These are phyloP conservation scores for Neofusicoccum umdonicola DNA, from an alignment of 2,329 filamentous ascomycete genomes.

Conservation along the genomic window DNA sequence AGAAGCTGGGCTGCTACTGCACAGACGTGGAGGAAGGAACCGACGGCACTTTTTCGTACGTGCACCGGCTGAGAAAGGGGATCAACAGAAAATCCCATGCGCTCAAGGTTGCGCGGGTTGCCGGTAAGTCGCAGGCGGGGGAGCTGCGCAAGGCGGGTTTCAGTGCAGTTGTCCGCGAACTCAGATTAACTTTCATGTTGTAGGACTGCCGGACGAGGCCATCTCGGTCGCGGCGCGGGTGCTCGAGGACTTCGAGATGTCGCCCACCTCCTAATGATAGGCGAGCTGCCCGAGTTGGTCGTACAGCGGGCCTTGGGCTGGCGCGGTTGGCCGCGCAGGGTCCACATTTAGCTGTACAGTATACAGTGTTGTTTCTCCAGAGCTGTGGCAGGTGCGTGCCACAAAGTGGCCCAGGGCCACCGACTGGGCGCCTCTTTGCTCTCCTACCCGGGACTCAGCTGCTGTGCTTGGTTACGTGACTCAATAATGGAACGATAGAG, in stretches of 20 bases:
- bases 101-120: slow-evolving; percentile 86
- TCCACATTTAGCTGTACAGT: slow-evolving; percentile 8
- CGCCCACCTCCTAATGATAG: not conserved
- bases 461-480: slow-evolving; percentile 14
- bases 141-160: not conserved
- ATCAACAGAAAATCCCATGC: slow-evolving; percentile 88
- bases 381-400: slow-evolving; percentile 1
- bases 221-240: slow-evolving; percentile 65
- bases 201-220: slow-evolving; percentile 67
- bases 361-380: slow-evolving; percentile 4
- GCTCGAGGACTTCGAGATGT: slow-evolving; percentile 39
- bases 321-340: slow-evolving; percentile 2
- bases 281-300: not conserved
- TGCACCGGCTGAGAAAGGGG: slow-evolving; percentile 77
- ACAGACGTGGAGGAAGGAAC: slow-evolving; percentile 79
- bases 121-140: slow-evolving; percentile 47
- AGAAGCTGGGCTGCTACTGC: slow-evolving; percentile 72
- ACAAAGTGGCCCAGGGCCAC: slow-evolving; percentile 7
- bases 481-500: slow-evolving; percentile 7
- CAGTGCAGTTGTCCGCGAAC: not conserved
- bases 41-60: slow-evolving; percentile 69
- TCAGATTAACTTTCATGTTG: not conserved
- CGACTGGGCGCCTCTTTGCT: slow-evolving; percentile 10
- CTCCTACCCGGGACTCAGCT: slow-evolving; percentile 3
- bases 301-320: not conserved